phyloP scores from a whole-genome alignment of 108 stramenopile species.

The Cyclotella atomus region DNA sequence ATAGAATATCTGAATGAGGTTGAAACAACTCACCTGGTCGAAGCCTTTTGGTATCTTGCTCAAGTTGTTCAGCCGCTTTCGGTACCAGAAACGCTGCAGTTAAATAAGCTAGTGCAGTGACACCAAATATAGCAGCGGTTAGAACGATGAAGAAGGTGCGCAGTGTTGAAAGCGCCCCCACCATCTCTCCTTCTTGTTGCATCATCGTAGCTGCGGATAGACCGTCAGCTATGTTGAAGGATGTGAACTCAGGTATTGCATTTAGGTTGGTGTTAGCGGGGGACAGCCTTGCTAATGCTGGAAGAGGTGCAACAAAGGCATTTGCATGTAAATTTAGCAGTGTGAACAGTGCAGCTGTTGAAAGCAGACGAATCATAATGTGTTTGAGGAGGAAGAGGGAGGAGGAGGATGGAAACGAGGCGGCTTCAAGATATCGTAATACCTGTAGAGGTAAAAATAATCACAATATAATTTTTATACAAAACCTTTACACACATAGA shows the following conservation, averaged over 20 bases:
- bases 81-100: conserved; percentile 40
- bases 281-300: conserved; percentile 1
- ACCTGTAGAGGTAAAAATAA: too few species aligned
- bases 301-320: conserved; percentile 25
- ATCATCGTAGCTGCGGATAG: conserved; percentile 34
- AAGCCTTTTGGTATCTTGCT: conserved; percentile 36
- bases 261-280: not conserved
- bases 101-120: conserved; percentile 36
- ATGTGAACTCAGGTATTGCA: not conserved
- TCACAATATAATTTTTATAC: too few species aligned
- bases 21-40: too few species aligned
- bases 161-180: conserved; percentile 31
- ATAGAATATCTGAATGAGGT: too few species aligned
- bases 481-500: too few species aligned
- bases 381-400: too few species aligned
- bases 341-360: not conserved
- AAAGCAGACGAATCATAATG: not conserved
- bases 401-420: too few species aligned
- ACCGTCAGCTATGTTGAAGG: conserved; percentile 38
- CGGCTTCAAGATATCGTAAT: too few species aligned
- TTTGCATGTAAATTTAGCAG: not conserved
- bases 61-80: conserved; percentile 43
- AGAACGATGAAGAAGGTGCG: conserved; percentile 48
- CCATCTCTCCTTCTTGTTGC: conserved; percentile 6
- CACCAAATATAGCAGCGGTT: conserved; percentile 35